Conservation (phyloP, 139 green algal species). For the Volvox africanus region DNA sequence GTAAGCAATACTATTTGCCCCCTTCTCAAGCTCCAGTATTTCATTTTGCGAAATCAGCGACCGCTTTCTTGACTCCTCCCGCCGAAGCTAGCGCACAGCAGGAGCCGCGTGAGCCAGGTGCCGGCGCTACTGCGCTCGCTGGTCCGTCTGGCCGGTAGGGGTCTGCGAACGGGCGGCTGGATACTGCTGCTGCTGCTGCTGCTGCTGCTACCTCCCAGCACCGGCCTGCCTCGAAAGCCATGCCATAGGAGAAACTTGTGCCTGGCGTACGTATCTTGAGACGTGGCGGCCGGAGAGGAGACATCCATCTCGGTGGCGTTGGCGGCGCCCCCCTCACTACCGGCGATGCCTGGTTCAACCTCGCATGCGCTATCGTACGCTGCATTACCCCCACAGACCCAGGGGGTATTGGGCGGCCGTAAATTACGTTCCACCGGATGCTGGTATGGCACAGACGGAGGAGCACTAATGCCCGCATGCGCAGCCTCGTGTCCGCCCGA, state of each 20-base stretch:
- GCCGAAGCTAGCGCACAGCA: constrained; percentile 6
- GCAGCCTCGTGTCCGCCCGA: too few species aligned
- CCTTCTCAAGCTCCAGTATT: not conserved
- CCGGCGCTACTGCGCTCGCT: not conserved
- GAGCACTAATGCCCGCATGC: too few species aligned
- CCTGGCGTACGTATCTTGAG: not conserved
- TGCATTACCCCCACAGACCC: not conserved
- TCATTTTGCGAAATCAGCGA: not conserved
- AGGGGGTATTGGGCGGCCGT: too few species aligned
- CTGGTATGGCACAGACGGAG: too few species aligned
- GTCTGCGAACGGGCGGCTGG: too few species aligned
- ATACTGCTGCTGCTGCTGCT: too few species aligned
- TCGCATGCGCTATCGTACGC: constrained; percentile 20
- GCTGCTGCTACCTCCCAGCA: not conserved
- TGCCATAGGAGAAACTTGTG: not conserved
- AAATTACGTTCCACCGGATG: too few species aligned
- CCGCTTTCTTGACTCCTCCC: not conserved
- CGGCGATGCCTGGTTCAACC: not conserved
- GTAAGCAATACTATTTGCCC: not conserved
- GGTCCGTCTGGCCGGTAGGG: too few species aligned
- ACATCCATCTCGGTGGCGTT: not conserved
- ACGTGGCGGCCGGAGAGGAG: not conserved
- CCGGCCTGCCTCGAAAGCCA: not conserved
- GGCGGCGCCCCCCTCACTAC: not conserved
- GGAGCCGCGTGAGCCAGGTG: not conserved